Percentiles rank a stretch among this genome's conserved stretches.
Evolutionary conservation across 2,329 filamentous ascomycete species (phyloP).

Genomic region (Sphaerostilbella broomeana): DNA sequence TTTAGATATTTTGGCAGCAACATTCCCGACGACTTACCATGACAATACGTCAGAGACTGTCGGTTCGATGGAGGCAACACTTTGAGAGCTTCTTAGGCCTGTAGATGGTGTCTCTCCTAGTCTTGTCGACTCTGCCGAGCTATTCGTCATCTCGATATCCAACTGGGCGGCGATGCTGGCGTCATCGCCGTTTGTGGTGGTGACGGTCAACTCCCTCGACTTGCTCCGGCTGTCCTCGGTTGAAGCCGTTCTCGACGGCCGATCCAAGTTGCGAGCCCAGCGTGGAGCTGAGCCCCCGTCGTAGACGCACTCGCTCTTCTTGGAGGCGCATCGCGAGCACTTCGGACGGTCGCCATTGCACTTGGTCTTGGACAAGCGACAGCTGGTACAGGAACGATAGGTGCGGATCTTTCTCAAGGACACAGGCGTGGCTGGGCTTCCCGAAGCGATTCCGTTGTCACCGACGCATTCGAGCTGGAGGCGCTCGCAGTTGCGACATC

Average conservation of each 20-base stretch:
- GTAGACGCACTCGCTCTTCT: conserved; percentile 32
- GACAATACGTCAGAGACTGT: conserved; percentile 12
- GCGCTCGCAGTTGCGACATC: conserved; percentile 37
- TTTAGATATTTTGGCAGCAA: too few species aligned
- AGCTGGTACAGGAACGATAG: conserved; percentile 34
- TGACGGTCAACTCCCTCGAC: conserved; percentile 7
- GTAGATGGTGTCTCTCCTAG: neutral
- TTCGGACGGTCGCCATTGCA: conserved; percentile 35
- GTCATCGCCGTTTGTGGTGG: conserved; percentile 6
- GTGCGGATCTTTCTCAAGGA: conserved; percentile 34
- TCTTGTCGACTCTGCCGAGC: neutral
- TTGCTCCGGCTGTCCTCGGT: conserved; percentile 11
- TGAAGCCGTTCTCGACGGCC: conserved; percentile 11
- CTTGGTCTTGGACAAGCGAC: conserved; percentile 36
- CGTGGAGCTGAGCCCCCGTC: conserved; percentile 32
- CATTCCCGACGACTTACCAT: conserved; percentile 15
- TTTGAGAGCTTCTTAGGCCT: conserved; percentile 3
- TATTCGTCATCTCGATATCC: neutral
- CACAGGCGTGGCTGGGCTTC: conserved; percentile 21
- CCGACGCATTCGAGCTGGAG: conserved; percentile 36
- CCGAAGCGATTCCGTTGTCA: conserved; percentile 26
- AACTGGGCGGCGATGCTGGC: neutral
- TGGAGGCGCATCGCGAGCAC: conserved; percentile 30
- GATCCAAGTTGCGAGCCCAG: conserved; percentile 30
- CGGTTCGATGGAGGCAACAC: conserved; percentile 11